Conservation (phyloP, 2,329 filamentous ascomycete species). For the Pseudopithomyces chartarum region DNA sequence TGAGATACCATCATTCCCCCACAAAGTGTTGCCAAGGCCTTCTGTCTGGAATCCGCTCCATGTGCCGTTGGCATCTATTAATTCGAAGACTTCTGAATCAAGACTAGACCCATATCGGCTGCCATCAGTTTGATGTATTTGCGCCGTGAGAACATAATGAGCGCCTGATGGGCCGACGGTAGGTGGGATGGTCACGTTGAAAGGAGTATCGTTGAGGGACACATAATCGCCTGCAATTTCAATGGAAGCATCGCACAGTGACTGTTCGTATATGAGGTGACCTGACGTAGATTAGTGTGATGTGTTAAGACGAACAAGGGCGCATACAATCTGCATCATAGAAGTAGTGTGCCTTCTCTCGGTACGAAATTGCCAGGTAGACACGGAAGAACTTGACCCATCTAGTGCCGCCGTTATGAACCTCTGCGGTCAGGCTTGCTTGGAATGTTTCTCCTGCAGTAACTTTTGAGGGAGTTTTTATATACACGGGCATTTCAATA, state of each 20-base stretch:
- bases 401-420: slow-evolving; percentile 10
- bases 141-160: slow-evolving; percentile 17
- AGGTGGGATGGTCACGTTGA: slow-evolving; percentile 18
- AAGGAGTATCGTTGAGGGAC: slow-evolving; percentile 11
- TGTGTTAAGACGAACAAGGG: not conserved
- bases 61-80: slow-evolving; percentile 15
- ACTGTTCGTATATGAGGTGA: slow-evolving; percentile 16
- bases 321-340: slow-evolving; percentile 15
- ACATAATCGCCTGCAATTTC: slow-evolving; percentile 9
- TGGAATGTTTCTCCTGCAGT: slow-evolving; percentile 11
- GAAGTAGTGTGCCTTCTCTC: slow-evolving; percentile 11
- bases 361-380: slow-evolving; percentile 13
- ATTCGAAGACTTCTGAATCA: slow-evolving; percentile 17
- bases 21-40: slow-evolving; percentile 17
- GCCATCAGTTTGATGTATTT: slow-evolving; percentile 17
- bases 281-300: not conserved
- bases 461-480: slow-evolving; percentile 11
- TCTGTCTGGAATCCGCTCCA: slow-evolving; percentile 10
- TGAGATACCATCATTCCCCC: slow-evolving; percentile 14
- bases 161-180: slow-evolving; percentile 18
- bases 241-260: slow-evolving; percentile 16
- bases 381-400: slow-evolving; percentile 14
- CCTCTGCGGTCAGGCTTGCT: slow-evolving; percentile 11
- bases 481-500: slow-evolving; percentile 7
- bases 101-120: slow-evolving; percentile 15